Evolutionary conservation across 73 alveolate genomes (phyloP), one percentile per base, ranked within the genome.

Genomic region (Tetrahymena malaccensis): DNA sequence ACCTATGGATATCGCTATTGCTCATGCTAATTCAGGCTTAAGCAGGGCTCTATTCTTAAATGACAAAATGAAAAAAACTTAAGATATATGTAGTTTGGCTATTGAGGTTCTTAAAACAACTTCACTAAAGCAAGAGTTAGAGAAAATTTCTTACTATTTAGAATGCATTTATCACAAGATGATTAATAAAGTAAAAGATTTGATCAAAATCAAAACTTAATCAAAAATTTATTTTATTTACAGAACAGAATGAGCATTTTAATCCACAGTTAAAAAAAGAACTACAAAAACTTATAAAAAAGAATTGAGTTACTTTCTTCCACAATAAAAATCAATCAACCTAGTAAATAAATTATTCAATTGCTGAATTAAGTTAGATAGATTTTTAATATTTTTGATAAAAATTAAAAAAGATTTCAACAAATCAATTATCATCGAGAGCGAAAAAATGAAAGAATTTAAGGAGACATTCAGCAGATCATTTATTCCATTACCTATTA

Each of bases 401-500:
- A 50, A 13, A 70, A 70, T 70, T 22, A 25, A 35, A 25, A 31
- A 27, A 70, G 89, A 70, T 70, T 70, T 25, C 89, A n/a, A 11
- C 21, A 70, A 70, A n/a, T n/a, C 89, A 17, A 70, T 70, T 12
- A 70, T 70, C 22, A 93, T 94, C n/a, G 37, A 89, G 35, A 38
- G 94, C n/a, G 96, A 94, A 13, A 95, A 93, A 70, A 12, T 43
- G 34, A 37, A 25, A 35, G 97, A 94, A 56, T 95, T 94, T 35
- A 84, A 35, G 55, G 97, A 94, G 85, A 58, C 25, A 11, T 96
- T 84, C 97, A 44, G 43, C 85, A 95, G 96, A 84, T 55, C 94
- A 50, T 97, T 58, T 97, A 96, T 97, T 96, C 95, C 96, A 94
- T 93, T 97, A 10, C 98, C 98, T 31, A 55, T 96, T 37, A 70